Evolutionary conservation across 805 yeast species (phyloP).

Genomic region (Komagataella pastoris): DNA sequence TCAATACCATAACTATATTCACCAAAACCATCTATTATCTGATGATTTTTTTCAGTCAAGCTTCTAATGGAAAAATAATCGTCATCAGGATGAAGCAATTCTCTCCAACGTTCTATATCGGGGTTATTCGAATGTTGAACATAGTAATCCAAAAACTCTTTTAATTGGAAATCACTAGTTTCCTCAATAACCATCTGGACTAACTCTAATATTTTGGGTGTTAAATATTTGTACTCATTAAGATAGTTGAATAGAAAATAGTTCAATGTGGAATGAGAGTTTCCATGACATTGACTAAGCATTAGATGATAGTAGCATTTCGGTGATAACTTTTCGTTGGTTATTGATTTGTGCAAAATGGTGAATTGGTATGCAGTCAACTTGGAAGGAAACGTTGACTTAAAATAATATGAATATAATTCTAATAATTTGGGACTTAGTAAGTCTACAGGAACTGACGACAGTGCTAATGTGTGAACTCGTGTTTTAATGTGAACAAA

Average conservation of each 20-base stretch:
- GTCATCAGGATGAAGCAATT: not conserved
- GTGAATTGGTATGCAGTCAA: slow-evolving; percentile 7
- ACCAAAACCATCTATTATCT: slow-evolving; percentile 4
- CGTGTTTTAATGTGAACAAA: not conserved
- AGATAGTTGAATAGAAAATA: slow-evolving; percentile 6
- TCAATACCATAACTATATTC: slow-evolving; percentile 7
- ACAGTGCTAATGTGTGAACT: not conserved
- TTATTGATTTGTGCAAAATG: slow-evolving; percentile 5
- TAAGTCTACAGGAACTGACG: not conserved
- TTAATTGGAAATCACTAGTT: slow-evolving; percentile 7
- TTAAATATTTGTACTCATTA: slow-evolving; percentile 3
- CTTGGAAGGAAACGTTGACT: not conserved
- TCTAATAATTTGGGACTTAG: not conserved
- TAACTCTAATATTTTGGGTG: not conserved
- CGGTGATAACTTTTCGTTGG: slow-evolving; percentile 3
- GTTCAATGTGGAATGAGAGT: slow-evolving; percentile 12
- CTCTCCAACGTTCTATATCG: not conserved
- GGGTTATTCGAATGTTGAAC: not conserved
- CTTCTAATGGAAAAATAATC: not conserved
- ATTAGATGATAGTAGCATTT: slow-evolving; percentile 8
- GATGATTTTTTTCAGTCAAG: slow-evolving; percentile 1
- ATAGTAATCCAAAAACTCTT: slow-evolving; percentile 2
- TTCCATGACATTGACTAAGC: slow-evolving; percentile 11
- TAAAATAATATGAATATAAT: not conserved
- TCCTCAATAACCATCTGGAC: slow-evolving; percentile 3